Evolutionary conservation across 805 yeast genomes (phyloP), one percentile per base, ranked within the genome.

Genomic region (Ogataea salicorniae): DNA sequence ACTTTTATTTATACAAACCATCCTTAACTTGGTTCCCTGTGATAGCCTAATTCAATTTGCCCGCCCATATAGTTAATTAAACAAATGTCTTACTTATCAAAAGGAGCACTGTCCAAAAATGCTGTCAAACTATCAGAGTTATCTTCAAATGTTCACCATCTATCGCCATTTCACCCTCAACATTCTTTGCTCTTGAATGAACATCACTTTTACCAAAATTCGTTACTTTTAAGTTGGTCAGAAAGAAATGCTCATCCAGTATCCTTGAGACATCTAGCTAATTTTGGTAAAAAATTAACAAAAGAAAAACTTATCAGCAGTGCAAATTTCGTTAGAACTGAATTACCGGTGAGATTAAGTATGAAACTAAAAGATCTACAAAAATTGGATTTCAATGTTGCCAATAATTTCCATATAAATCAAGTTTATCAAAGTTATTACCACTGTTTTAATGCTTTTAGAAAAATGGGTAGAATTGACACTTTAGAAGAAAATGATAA

Each of bases 161-260:
- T 58, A 7, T 47, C 55, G 16, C 62, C 63, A 13, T 60, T 57
- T 39, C 55, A 53, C 43, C 41, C 53, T 6, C 45, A 48, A 16
- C 44, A 43, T 22, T 43, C 61, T 6, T 43, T 46, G 14, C 43
- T 60, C 15, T 31, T 60, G 33, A 66, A 66, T 46, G 76, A 77
- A 20, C 91, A 87, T 60, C 97, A 90, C 62, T 92, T 87, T 65
- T 92, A 88, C 62, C 97, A 90, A 56, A 86, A 86, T 59, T 80
- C 82, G 18, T 78, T 83, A 5, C 69, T 89, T 49, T 66, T 79
- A 59, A 73, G 74, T 35, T 87, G 86, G 78, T 72, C 81, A 38
- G 71, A 76, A 43, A 77, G 81, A 53, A 61, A 61, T n/a, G 91
- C 96, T 0, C 89, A 88, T 62, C 96, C 98, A 0, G 95, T 92